Base-by-base conservation (phyloP, 305 asterid genomes). In the Galium porrigens region DNA sequence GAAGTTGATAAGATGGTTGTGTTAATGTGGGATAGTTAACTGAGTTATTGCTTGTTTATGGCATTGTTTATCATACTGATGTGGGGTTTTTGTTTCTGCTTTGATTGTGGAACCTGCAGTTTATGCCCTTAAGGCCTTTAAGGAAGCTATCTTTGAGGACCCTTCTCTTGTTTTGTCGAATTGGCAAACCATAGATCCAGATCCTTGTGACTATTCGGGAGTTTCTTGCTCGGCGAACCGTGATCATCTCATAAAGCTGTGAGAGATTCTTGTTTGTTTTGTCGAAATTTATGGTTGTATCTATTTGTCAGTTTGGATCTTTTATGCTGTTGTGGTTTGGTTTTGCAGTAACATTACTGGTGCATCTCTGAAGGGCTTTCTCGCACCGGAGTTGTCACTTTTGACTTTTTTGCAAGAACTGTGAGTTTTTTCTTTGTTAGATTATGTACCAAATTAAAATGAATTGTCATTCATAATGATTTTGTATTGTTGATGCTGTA, bases 131-230 rank as follows among this genome's bases (percentile, higher is more conserved):
- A 76, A 69, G 69, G 74, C 84, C 52, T 87, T 94, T 83, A 94
- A 86, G 83, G 92, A 88, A 71, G 94, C 88, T 58, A 85, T 90
- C 73, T 74, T 76, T 72, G 96, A 89, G 70, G 99, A 94, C 86
- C 97, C 99, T 46, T 75, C 68, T 62, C 76, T 82, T 73, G 79
- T 80, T 69, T 78, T 92, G 68, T 84, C 99, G 57, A 86, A 76
- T 77, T 92, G 97, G 99, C 86, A 86, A 60, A 70, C 83, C 53
- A 65, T 94, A 59, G 90, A 82, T 64, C 77, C 94, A 58, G 83
- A 87, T 78, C 95, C 97, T 74, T 94, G 99, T 77, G 71, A 76
- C 51, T 94, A 97, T 96, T 56, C 72, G 25, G 94, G 95, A 17
- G 74, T 94, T 79, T 78, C 78, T 66, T 94, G 99, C 71, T 84